Base-by-base conservation (phyloP, 2,329 filamentous ascomycete genomes). In the Ceratocystis albifundus region DNA sequence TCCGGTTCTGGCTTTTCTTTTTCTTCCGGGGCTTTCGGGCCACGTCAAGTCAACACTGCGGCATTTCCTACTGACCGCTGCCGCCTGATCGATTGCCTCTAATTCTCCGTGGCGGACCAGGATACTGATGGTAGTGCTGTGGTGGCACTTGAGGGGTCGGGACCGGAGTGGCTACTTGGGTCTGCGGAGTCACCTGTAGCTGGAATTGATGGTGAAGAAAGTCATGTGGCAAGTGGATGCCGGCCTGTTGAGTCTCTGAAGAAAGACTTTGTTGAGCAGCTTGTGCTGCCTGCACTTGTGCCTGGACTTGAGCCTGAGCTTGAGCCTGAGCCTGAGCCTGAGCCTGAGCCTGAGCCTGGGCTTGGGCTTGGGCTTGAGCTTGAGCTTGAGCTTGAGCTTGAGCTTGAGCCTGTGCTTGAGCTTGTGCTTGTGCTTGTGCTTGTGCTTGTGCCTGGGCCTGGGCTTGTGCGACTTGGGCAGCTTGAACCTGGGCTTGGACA, bases 221-320 rank as follows among this genome's bases (percentile, higher is more conserved):
- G n/a, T 62, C 61, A n/a, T 48, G 32, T 4, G 62, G 61, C 22
- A 61, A 32, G n/a, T 62, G 41, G 5, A 68, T 48, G 10, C 46
- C 25, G 6, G 65, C 30, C 22, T 66, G 65, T 12, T 53, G 65
- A 44, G 53, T 36, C 0, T 62, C 64, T 20, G 64, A n/a, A 12
- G 65, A 65, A 15, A 53, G 41, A 32, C 46, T 53, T 48, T 62
- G 59, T 12, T 63, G 63, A 41, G 66, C 46, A 4, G 72, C 71
- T 44, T 74, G 72, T 53, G 48, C 48, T 6, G 48, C 48, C 5
- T 53, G 48, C 25, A 53, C 48, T 25, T 53, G 48, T 0, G 71
- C 70, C 48, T 73, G 72, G 28, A 62, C 68, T 36, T 71, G 71
- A 4, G 71, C 70, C 28, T 73, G 72, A n/a, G 66, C 69, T 41